Evolutionary conservation across 257 asterid species (phyloP).

Genomic region (Ehretia macrophylla): DNA sequence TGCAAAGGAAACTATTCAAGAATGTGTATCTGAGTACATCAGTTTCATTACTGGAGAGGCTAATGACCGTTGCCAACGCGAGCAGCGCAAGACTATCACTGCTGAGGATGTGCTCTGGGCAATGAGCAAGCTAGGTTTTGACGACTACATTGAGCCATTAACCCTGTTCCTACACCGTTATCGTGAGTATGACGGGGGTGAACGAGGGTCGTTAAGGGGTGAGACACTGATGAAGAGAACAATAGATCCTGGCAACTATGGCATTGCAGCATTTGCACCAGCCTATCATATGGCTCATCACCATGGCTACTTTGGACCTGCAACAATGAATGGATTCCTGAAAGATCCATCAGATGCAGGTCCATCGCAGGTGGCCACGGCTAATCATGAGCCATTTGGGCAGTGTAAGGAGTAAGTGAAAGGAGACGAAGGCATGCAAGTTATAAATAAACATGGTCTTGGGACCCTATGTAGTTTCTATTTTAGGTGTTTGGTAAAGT

Average conservation of each 20-base stretch:
- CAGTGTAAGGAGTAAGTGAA: conserved; percentile 50
- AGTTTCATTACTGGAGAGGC: conserved; percentile 96
- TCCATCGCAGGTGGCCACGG: conserved; percentile 32
- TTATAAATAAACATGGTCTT: not conserved
- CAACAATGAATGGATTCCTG: conserved; percentile 45
- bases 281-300: conserved; percentile 49
- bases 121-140: conserved; percentile 91
- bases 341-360: conserved; percentile 45
- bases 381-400: conserved; percentile 36
- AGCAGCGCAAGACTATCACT: conserved; percentile 93
- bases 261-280: conserved; percentile 23
- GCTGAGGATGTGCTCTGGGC: conserved; percentile 96
- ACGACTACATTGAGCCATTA: conserved; percentile 84
- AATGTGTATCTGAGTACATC: conserved; percentile 89
- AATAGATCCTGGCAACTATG: conserved; percentile 34
- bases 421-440: not conserved
- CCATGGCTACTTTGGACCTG: conserved; percentile 40
- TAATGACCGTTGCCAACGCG: conserved; percentile 85
- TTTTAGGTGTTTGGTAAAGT: not conserved
- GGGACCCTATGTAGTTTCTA: not conserved
- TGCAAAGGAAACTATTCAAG: conserved; percentile 93
- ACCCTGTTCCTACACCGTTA: conserved; percentile 74
- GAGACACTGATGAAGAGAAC: conserved; percentile 55
- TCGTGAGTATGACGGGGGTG: conserved; percentile 75
- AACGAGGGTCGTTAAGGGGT: conserved; percentile 53